These are phyloP conservation scores for Leccinum griseonigrum DNA, from an alignment of 1,284 basidiomycete genomes.

Conservation along the genomic window DNA sequence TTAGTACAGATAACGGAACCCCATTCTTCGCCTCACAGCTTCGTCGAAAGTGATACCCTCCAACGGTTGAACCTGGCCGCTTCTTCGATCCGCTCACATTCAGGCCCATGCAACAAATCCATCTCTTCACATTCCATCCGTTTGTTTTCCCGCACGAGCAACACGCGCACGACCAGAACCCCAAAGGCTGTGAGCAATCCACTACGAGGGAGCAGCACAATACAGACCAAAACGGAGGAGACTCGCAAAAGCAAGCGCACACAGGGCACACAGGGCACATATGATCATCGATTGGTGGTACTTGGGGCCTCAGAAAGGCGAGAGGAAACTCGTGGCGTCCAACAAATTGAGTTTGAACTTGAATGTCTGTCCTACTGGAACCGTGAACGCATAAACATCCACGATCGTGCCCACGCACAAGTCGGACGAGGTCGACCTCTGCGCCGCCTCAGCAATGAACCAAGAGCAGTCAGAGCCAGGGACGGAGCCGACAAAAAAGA, in stretches of 20 bases:
- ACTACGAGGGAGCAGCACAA: neutral
- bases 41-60: conserved; percentile 53
- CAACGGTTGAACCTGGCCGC: conserved; percentile 38
- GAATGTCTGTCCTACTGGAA: too few relatives aligned
- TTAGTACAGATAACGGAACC: conserved; percentile 24
- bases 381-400: too few relatives aligned
- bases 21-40: conserved; percentile 47
- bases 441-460: too few relatives aligned
- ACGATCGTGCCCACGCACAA: too few relatives aligned
- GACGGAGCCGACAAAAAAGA: too few relatives aligned
- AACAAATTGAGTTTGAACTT: too few relatives aligned
- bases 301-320: conserved; percentile 40
- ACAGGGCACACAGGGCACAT: conserved; percentile 28
- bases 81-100: conserved; percentile 45
- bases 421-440: too few relatives aligned
- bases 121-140: conserved; percentile 46
- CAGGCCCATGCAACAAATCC: conserved; percentile 40
- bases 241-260: conserved; percentile 39
- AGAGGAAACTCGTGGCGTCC: too few relatives aligned
- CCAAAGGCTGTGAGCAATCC: neutral
- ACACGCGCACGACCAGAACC: conserved; percentile 42
- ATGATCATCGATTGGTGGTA: conserved; percentile 57
- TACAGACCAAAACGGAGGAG: conserved; percentile 39
- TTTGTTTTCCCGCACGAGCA: conserved; percentile 45
- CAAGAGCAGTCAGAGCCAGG: too few relatives aligned